Conservation (phyloP, 192 early-diverging fungal species). For the Coemansia sp. region DNA sequence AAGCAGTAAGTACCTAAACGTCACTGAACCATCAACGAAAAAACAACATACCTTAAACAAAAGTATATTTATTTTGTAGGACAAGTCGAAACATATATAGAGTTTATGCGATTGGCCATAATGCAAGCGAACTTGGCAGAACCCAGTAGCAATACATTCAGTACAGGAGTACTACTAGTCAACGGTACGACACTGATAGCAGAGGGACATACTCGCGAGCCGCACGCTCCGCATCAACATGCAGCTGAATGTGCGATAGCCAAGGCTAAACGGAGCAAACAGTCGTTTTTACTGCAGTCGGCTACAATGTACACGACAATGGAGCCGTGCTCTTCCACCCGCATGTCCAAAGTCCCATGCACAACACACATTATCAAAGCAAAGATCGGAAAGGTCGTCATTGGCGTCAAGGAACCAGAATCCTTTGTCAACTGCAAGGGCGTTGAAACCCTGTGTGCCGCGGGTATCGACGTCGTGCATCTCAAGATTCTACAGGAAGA, state of each 20-base stretch:
- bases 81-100: conserved; percentile 36
- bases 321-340: conserved; percentile 87
- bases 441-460: conserved; percentile 62
- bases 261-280: conserved; percentile 19
- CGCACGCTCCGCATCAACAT: conserved; percentile 19
- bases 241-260: conserved; percentile 33
- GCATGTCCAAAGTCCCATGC: conserved; percentile 78
- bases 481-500: conserved; percentile 72
- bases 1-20: conserved; percentile 26
- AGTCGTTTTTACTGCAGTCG: conserved; percentile 29
- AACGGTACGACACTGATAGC: conserved; percentile 30
- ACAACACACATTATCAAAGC: conserved; percentile 73
- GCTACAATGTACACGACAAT: conserved; percentile 93
- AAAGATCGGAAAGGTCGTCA: conserved; percentile 71
- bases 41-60: no score
- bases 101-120: conserved; percentile 50
- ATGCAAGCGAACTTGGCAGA: conserved; percentile 33
- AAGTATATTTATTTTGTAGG: conserved; percentile 13
- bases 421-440: conserved; percentile 86
- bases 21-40: no score
- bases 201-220: conserved; percentile 39
- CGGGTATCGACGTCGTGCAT: conserved; percentile 77
- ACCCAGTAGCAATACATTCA: conserved; percentile 35
- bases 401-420: conserved; percentile 87
- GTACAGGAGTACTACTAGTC: conserved; percentile 35